phyloP scores from a whole-genome alignment of 2,329 filamentous ascomycete species.

The Ilyonectria destructans region DNA sequence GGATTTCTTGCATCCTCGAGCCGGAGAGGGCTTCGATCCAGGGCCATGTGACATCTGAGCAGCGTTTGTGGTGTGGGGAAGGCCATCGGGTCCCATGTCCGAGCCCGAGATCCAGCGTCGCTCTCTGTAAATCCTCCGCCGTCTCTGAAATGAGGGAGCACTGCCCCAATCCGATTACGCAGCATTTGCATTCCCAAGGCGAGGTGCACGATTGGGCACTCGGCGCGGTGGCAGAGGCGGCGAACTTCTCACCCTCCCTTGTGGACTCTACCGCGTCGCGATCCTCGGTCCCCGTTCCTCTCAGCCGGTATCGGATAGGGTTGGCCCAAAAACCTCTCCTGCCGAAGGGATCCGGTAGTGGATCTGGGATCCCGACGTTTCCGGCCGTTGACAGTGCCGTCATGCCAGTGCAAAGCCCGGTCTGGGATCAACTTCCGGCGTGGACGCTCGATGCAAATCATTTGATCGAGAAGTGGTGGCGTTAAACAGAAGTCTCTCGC shows the following conservation, averaged over 20 bases:
- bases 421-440: conserved; percentile 23
- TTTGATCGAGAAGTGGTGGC: conserved; percentile 17
- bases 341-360: conserved; percentile 26
- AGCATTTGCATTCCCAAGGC: conserved; percentile 36
- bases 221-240: neutral
- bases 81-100: neutral
- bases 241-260: conserved; percentile 16
- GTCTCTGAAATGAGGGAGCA: conserved; percentile 29
- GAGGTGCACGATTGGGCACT: conserved; percentile 24
- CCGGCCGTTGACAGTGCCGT: conserved; percentile 37
- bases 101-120: conserved; percentile 13
- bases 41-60: conserved; percentile 14
- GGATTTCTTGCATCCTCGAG: conserved; percentile 11
- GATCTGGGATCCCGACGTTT: conserved; percentile 43
- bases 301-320: conserved; percentile 30
- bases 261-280: conserved; percentile 10
- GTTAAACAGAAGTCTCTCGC: conserved; percentile 13
- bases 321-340: neutral
- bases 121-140: conserved; percentile 14
- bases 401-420: conserved; percentile 32
- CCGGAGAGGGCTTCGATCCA: conserved; percentile 7
- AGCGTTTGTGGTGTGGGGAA: conserved; percentile 22
- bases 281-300: conserved; percentile 28
- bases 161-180: conserved; percentile 35
- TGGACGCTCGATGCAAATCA: conserved; percentile 29